phyloP scores from a whole-genome alignment of 306 rosid genomes.

The Sicyos edulis region DNA sequence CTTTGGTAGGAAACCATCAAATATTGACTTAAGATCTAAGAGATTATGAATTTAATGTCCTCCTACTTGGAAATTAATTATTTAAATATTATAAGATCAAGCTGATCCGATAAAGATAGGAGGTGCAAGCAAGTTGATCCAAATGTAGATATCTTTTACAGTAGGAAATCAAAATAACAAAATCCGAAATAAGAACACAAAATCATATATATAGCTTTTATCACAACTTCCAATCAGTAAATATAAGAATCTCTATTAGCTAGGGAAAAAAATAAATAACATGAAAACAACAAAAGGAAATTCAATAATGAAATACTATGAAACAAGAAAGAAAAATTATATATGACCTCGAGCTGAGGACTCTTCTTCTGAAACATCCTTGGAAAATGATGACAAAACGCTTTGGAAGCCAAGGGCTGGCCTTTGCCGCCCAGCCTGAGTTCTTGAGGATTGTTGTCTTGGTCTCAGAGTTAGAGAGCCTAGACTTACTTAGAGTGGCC shows the following conservation, averaged over 20 bases:
- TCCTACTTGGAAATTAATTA: too few species aligned
- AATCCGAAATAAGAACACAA: not conserved
- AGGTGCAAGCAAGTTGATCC: too few species aligned
- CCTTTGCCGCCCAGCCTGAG: not conserved
- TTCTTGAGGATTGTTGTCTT: not conserved
- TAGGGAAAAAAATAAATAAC: not conserved
- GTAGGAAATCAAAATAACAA: too few species aligned
- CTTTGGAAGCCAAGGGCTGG: not conserved
- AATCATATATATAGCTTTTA: not conserved
- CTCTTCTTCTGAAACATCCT: not conserved
- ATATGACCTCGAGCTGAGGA: constrained; percentile 84
- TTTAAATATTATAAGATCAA: too few species aligned
- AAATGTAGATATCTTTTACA: too few species aligned
- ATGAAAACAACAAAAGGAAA: constrained; percentile 27
- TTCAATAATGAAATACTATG: constrained; percentile 20
- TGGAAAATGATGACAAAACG: not conserved
- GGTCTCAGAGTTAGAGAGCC: too few species aligned
- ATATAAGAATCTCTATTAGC: not conserved
- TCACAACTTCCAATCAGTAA: not conserved
- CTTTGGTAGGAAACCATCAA: too few species aligned
- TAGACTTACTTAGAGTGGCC: constrained; percentile 36
- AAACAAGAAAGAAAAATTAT: constrained; percentile 40
- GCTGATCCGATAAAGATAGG: too few species aligned
- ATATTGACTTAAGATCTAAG: too few species aligned
- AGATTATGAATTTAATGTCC: too few species aligned